Evolutionary conservation across 768 basidiomycete species (phyloP), one percentile per base, ranked within the genome.

Genomic region (Russula compacta): DNA sequence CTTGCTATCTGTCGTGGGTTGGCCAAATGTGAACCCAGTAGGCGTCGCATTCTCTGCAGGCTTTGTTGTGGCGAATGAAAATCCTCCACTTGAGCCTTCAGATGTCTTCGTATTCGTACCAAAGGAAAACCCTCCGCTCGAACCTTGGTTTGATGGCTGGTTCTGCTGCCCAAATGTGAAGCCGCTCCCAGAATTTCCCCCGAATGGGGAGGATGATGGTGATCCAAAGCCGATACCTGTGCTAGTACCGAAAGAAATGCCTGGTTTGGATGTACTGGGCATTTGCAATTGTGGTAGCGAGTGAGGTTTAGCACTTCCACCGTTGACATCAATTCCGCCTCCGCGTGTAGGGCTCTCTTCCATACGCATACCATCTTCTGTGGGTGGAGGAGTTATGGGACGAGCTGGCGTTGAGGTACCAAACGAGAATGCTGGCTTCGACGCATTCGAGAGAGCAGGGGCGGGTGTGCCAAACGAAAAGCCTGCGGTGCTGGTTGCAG

Each of bases 321-420:
- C 73, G 61, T 78, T 81, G 24, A 73, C 64, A 51, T 80, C 79
- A 67, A 82, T 73, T 40, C 56, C 56, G 9, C 85, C 68, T 40
- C 56, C 60, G 14, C 69, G 78, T 3, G 81, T 83, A 1, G 89
- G 89, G 65, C 89, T 91, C 71, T 90, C 89, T 43, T 91, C 89
- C 89, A 91, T 91, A 58, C 73, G 81, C 65, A 86, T 81, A 61
- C 88, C 88, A 52, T 84, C 79, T 48, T 84, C 85, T 38, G 76
- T 75, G 59, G 77, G 82, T 2, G 88, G 88, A 10, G 87, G 86
- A 0, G 87, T 89, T 6, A 75, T 73, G n/a, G 86, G 77, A 21
- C 84, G 76, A 32, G 76, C 71, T 12, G 74, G 70, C 1, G 73
- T 66, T 29, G 74, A 53, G 36, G 73, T 63, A 38, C 82, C 83